Evolutionary conservation across 108 stramenopile genomes (phyloP).

Genomic region (Fragilaria crotonensis): DNA sequence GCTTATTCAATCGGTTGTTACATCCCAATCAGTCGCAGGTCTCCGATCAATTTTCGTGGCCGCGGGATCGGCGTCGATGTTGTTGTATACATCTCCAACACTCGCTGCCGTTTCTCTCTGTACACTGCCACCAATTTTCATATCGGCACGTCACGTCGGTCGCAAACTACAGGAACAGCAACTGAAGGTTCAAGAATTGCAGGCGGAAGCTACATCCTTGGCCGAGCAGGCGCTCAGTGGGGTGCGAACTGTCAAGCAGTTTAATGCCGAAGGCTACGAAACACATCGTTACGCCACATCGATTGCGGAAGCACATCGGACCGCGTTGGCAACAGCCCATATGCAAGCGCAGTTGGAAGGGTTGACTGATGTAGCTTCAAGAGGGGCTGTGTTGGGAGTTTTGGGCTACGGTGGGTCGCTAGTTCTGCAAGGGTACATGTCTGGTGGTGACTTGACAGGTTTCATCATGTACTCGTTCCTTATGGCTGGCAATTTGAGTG

Average conservation of each 20-base stretch:
- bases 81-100: slow-evolving; percentile 67
- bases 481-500: slow-evolving; percentile 70
- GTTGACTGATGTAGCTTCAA: slow-evolving; percentile 58
- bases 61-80: slow-evolving; percentile 49
- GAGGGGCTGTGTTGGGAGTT: slow-evolving; percentile 67
- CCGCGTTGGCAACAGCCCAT: slow-evolving; percentile 52
- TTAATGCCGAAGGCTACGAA: slow-evolving; percentile 62
- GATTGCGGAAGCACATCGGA: slow-evolving; percentile 47
- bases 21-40: slow-evolving; percentile 65
- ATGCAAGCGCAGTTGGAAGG: slow-evolving; percentile 71
- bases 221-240: slow-evolving; percentile 68
- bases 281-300: slow-evolving; percentile 40
- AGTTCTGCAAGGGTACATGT: slow-evolving; percentile 45
- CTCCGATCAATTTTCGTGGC: slow-evolving; percentile 58
- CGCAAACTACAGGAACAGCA: slow-evolving; percentile 43
- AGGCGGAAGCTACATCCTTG: slow-evolving; percentile 51
- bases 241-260: slow-evolving; percentile 66
- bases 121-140: slow-evolving; percentile 69
- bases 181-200: slow-evolving; percentile 49
- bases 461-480: slow-evolving; percentile 86
- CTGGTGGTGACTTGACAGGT: slow-evolving; percentile 75
- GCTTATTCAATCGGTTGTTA: slow-evolving; percentile 64
- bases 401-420: slow-evolving; percentile 75
- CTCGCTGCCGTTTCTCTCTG: slow-evolving; percentile 62
- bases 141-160: slow-evolving; percentile 51